These are phyloP conservation scores for Solanum pimpinellifolium DNA, from an alignment of 257 asterid species.

Conservation along the genomic window DNA sequence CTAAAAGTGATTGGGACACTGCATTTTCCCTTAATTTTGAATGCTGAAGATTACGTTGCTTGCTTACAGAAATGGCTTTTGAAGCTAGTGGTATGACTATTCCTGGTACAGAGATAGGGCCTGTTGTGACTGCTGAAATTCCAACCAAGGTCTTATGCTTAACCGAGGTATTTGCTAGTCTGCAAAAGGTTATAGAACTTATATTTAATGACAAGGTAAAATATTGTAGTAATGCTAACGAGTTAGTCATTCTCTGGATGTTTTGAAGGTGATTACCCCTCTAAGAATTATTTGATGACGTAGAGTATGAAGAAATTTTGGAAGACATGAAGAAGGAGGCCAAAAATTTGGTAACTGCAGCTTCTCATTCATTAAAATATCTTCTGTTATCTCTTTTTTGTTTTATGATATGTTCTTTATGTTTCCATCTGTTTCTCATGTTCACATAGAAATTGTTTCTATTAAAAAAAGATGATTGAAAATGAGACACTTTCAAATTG, in stretches of 20 bases:
- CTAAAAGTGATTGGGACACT: background rate
- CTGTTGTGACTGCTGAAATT: conserved; percentile 15
- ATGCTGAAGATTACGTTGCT: background rate
- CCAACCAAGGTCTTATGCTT: conserved; percentile 63
- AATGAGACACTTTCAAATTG: background rate
- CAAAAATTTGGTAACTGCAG: conserved; percentile 43
- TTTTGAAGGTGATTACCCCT: conserved; percentile 33
- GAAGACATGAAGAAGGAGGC: conserved; percentile 65
- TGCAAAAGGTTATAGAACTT: background rate
- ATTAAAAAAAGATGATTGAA: background rate
- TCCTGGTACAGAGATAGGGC: conserved; percentile 14
- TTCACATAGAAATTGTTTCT: background rate
- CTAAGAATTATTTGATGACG: conserved; percentile 53
- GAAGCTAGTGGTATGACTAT: conserved; percentile 27
- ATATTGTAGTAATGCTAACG: background rate
- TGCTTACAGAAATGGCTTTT: conserved; percentile 40
- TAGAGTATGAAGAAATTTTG: conserved; percentile 51
- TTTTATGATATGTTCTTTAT: background rate
- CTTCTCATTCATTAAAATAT: background rate
- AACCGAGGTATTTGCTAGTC: conserved; percentile 33
- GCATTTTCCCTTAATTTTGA: background rate
- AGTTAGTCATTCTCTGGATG: background rate
- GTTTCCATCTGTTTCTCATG: background rate
- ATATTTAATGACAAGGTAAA: background rate
- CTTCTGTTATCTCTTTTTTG: background rate